Percentiles rank a stretch among this genome's conserved stretches.
Conservation (phyloP, 2,329 filamentous ascomycete species). For the Emydomyces testavorans region DNA sequence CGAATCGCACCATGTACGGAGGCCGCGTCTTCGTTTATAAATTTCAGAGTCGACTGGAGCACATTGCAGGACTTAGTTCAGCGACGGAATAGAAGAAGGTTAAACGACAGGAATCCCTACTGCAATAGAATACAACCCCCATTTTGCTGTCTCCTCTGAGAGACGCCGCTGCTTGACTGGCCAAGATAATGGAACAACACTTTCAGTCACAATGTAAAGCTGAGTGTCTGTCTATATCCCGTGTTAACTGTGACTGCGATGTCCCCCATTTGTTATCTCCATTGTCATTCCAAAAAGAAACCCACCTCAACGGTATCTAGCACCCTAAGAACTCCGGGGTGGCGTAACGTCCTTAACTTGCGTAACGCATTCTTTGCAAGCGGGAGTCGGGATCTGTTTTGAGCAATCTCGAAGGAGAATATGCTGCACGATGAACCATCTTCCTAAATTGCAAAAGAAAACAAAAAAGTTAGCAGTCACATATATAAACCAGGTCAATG, state of each 20-base stretch:
- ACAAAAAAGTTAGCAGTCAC: constrained; percentile 16
- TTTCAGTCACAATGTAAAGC: constrained; percentile 92
- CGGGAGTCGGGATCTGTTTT: constrained; percentile 69
- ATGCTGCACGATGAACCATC: constrained; percentile 91
- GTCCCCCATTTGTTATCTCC: not conserved
- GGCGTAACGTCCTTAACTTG: constrained; percentile 82
- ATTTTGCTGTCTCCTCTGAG: constrained; percentile 87
- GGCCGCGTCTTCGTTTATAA: constrained; percentile 85
- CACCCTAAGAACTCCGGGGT: constrained; percentile 89
- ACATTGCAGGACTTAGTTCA: not conserved
- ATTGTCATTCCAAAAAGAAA: constrained; percentile 9
- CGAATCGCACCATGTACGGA: constrained; percentile 84
- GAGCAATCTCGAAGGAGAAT: constrained; percentile 81
- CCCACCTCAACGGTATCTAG: constrained; percentile 83
- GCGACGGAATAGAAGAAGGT: not conserved
- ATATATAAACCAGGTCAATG: not conserved
- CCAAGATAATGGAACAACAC: constrained; percentile 77
- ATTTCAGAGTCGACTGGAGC: constrained; percentile 71
- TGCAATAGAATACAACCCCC: constrained; percentile 80
- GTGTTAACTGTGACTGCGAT: constrained; percentile 15
- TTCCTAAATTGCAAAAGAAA: constrained; percentile 50
- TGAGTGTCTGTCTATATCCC: constrained; percentile 67
- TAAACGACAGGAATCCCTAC: constrained; percentile 37
- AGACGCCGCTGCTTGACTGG: constrained; percentile 78
- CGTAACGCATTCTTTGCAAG: constrained; percentile 88